These are phyloP conservation scores for Tolypocladium capitatum DNA, from an alignment of 2,329 filamentous ascomycete genomes.

Conservation along the genomic window DNA sequence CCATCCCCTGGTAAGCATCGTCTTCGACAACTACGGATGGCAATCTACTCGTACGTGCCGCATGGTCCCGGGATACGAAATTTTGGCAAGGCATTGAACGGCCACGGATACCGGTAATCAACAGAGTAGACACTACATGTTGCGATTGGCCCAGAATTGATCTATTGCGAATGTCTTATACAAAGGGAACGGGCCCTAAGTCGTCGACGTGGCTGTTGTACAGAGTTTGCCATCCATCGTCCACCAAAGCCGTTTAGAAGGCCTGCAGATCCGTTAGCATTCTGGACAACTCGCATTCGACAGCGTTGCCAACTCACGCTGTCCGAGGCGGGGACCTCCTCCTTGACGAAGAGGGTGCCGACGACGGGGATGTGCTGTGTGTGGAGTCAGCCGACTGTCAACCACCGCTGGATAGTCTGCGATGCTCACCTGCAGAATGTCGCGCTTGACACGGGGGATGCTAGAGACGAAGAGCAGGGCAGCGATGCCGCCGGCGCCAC, in stretches of 20 bases:
- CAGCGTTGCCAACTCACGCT: conserved; percentile 34
- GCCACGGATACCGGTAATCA: background rate
- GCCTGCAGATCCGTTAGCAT: conserved; percentile 19
- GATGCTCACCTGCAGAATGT: conserved; percentile 42
- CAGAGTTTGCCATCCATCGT: conserved; percentile 13
- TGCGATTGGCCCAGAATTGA: background rate
- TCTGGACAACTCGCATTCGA: background rate
- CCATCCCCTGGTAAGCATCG: too few species aligned
- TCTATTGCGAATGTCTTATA: conserved; percentile 26
- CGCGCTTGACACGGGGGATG: conserved; percentile 44
- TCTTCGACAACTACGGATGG: too few species aligned
- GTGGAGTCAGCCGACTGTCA: background rate
- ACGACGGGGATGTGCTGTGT: conserved; percentile 42
- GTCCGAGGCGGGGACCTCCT: conserved; percentile 45
- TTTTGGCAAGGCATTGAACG: too few species aligned
- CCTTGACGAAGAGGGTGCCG: conserved; percentile 35
- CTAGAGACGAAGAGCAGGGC: conserved; percentile 49
- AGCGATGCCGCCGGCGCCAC: conserved; percentile 42
- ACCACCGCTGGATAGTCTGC: too few species aligned
- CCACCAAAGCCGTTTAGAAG: conserved; percentile 23
- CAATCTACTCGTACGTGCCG: background rate
- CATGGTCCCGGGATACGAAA: too few species aligned
- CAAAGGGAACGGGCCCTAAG: conserved; percentile 16
- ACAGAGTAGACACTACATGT: background rate
- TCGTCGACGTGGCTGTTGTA: conserved; percentile 11